phyloP scores from a whole-genome alignment of 805 yeast species.

The Myxozyma melibiosi region DNA sequence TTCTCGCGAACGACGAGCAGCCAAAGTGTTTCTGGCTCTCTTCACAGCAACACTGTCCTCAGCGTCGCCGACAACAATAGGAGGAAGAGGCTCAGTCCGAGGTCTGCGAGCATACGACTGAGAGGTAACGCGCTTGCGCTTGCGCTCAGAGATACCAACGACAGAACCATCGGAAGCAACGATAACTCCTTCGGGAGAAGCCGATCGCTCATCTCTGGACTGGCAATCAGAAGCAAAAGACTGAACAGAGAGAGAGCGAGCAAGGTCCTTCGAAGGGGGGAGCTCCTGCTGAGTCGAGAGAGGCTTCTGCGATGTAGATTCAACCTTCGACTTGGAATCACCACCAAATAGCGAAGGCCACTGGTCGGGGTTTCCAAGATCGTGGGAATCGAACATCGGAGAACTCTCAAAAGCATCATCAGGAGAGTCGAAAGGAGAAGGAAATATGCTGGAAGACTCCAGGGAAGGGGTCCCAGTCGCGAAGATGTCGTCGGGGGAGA shows the following conservation, averaged over 20 bases:
- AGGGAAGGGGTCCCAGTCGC: constrained; percentile 10
- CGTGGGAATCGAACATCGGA: constrained; percentile 41
- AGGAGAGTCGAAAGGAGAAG: constrained; percentile 33
- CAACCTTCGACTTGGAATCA: constrained; percentile 15
- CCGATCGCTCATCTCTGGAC: constrained; percentile 7
- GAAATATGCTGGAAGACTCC: constrained; percentile 8
- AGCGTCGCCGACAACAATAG: constrained; percentile 56
- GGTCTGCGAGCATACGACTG: constrained; percentile 35
- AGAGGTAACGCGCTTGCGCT: constrained; percentile 31
- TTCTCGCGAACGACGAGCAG: constrained; percentile 93
- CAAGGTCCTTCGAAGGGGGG: background rate
- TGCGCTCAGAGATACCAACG: constrained; percentile 32
- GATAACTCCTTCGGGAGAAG: constrained; percentile 28
- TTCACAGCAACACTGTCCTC: constrained; percentile 74
- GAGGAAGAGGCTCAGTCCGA: constrained; percentile 58
- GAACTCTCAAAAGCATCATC: constrained; percentile 36
- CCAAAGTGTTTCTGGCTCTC: constrained; percentile 93
- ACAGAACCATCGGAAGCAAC: constrained; percentile 29
- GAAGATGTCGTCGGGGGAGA: constrained; percentile 22
- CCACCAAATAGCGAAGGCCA: constrained; percentile 45
- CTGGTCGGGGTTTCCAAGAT: constrained; percentile 35
- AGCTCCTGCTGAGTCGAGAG: background rate
- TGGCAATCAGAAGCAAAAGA: background rate
- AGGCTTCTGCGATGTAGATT: background rate
- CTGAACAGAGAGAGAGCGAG: constrained; percentile 4